These are phyloP conservation scores for Ganoderma meredithae DNA, from an alignment of 1,284 basidiomycete species.

Conservation along the genomic window DNA sequence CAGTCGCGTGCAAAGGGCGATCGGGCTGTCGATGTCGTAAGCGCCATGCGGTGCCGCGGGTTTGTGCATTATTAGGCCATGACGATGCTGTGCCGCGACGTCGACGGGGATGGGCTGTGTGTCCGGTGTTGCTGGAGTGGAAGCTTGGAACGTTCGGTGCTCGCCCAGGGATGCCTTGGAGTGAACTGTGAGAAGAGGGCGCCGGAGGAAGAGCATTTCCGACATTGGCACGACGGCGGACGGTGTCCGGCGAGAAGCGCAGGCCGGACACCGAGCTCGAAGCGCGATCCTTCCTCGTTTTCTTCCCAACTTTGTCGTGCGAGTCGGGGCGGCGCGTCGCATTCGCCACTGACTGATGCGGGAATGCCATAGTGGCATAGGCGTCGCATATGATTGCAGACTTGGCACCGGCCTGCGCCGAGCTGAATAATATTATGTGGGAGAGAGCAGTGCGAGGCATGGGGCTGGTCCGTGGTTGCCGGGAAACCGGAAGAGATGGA, in stretches of 20 bases:
- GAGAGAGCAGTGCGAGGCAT: background rate
- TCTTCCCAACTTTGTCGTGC: background rate
- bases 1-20: constrained; percentile 2
- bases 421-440: background rate
- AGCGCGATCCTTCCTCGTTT: background rate
- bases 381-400: too few species aligned
- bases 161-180: background rate
- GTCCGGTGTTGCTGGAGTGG: background rate
- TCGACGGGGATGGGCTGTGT: background rate
- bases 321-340: background rate
- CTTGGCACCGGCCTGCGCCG: background rate
- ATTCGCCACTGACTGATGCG: background rate
- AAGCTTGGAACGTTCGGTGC: background rate
- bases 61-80: constrained; percentile 4
- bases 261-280: background rate
- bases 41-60: constrained; percentile 2
- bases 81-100: constrained; percentile 5
- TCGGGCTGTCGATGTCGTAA: constrained; percentile 4
- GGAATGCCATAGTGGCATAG: background rate
- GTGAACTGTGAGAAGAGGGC: background rate
- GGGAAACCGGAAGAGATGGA: constrained; percentile 12
- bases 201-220: constrained; percentile 4
- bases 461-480: background rate
- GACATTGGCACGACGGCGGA: background rate
- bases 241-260: background rate